These are phyloP conservation scores for Linderniella brevidens DNA, from an alignment of 257 asterid genomes.

Conservation along the genomic window DNA sequence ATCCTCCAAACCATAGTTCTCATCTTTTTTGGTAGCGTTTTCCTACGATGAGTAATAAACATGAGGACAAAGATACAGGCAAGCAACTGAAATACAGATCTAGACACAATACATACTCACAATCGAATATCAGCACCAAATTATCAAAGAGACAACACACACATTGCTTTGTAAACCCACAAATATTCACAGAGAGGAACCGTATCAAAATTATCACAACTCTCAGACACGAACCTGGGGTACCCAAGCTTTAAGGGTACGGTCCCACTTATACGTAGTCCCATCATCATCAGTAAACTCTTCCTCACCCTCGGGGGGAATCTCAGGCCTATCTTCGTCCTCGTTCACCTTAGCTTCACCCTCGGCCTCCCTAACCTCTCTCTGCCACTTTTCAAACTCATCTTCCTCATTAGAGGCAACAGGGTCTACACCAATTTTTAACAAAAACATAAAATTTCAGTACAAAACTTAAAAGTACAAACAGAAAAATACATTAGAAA, in stretches of 20 bases:
- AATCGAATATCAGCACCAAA: too few relatives aligned
- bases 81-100: neutral
- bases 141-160: too few relatives aligned
- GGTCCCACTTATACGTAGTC: constrained; percentile 82
- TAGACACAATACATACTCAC: neutral
- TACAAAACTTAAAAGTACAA: constrained; percentile 5
- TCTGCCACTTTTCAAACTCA: constrained; percentile 81
- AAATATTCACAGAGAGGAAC: neutral
- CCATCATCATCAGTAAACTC: constrained; percentile 98
- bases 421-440: constrained; percentile 22
- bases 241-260: constrained; percentile 65
- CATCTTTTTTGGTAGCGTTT: constrained; percentile 17
- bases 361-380: constrained; percentile 71
- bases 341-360: constrained; percentile 34
- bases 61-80: constrained; percentile 9
- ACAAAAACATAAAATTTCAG: constrained; percentile 3
- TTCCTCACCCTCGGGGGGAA: constrained; percentile 90
- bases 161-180: neutral
- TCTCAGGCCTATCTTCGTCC: constrained; percentile 65
- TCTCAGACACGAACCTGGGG: constrained; percentile 57
- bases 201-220: too few relatives aligned
- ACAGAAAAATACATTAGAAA: neutral
- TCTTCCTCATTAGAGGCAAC: constrained; percentile 43
- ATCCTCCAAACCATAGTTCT: constrained; percentile 41
- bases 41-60: constrained; percentile 31